A percentile compares a stretch with the other conserved stretches of the same genome.
Evolutionary conservation across 176 grass and related monocot genomes (phyloP).

Genomic region (Aegilops bicornis): DNA sequence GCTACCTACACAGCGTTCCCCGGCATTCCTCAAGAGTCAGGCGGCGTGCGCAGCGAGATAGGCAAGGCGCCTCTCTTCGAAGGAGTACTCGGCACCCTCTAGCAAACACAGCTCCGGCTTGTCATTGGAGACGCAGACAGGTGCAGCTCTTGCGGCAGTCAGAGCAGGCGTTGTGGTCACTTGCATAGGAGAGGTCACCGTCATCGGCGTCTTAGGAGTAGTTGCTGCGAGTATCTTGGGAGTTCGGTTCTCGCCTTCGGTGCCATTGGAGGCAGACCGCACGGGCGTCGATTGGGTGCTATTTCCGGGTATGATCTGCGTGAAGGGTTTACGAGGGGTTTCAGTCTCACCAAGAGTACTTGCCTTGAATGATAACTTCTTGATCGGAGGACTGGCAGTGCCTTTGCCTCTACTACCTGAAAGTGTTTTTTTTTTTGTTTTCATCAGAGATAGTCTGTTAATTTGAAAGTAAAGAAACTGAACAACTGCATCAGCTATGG

Average conservation of each 20-base stretch:
- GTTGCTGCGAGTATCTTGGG: too few species aligned
- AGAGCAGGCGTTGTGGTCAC: conserved; percentile 20
- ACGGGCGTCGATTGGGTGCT: conserved; percentile 32
- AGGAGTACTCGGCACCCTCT: conserved; percentile 46
- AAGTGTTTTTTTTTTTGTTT: not conserved
- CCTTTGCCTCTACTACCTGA: conserved; percentile 51
- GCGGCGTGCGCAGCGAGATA: conserved; percentile 35
- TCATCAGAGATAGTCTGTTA: not conserved
- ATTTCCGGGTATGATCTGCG: conserved; percentile 33
- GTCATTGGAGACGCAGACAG: conserved; percentile 28
- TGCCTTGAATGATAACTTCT: conserved; percentile 61
- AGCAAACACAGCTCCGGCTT: conserved; percentile 15
- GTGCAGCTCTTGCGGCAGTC: conserved; percentile 2
- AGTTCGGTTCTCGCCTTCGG: conserved; percentile 47
- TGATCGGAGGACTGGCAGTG: conserved; percentile 39
- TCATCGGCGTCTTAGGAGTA: conserved; percentile 37
- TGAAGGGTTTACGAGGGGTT: conserved; percentile 53
- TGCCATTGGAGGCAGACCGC: not conserved
- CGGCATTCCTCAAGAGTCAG: conserved; percentile 10
- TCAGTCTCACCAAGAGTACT: conserved; percentile 38
- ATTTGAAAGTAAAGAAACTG: not conserved
- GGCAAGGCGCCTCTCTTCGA: conserved; percentile 61
- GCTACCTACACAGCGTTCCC: not conserved
- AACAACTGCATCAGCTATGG: not conserved
- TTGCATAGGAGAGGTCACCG: conserved; percentile 42